Evolutionary conservation across 2,329 filamentous ascomycete species (phyloP).

Genomic region (Cladosporium sp.): DNA sequence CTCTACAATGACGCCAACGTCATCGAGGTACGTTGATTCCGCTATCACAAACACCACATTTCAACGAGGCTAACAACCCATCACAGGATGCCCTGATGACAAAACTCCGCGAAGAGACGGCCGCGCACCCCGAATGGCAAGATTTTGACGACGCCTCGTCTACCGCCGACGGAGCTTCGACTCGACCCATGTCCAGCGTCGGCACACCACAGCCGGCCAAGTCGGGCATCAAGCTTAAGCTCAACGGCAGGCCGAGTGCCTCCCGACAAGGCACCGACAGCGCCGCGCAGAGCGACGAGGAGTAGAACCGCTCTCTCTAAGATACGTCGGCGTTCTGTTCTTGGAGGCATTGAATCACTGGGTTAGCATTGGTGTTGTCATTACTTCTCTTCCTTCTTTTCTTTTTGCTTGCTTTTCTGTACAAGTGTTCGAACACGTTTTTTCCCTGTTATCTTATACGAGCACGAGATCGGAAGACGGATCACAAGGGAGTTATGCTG

Average conservation of each 20-base stretch:
- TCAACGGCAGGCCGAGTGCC: constrained; percentile 41
- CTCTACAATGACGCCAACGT: constrained; percentile 88
- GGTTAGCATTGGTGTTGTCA: constrained; percentile 12
- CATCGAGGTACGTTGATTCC: constrained; percentile 80
- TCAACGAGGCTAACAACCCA: constrained; percentile 4
- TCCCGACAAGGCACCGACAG: constrained; percentile 40
- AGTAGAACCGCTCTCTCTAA: constrained; percentile 31
- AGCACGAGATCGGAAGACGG: too few relatives aligned
- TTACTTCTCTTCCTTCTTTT: too few relatives aligned
- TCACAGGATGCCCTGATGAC: constrained; percentile 29
- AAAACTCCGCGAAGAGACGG: constrained; percentile 52
- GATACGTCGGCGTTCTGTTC: constrained; percentile 4
- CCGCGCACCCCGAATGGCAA: constrained; percentile 53
- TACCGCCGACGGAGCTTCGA: constrained; percentile 47
- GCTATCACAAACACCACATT: neutral
- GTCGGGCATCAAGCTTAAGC: constrained; percentile 63
- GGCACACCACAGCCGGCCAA: constrained; percentile 57
- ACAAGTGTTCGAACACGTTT: neutral
- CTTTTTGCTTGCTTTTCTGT: neutral
- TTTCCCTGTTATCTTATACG: too few relatives aligned
- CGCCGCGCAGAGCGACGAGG: constrained; percentile 51
- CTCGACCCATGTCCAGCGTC: constrained; percentile 49
- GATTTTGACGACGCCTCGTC: constrained; percentile 51
- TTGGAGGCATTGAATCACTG: constrained; percentile 5
- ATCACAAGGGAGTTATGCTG: too few relatives aligned